Evolutionary conservation across 345 rosid genomes (phyloP), one percentile per base, ranked within the genome.

Genomic region (Dipteronia sinensis): DNA sequence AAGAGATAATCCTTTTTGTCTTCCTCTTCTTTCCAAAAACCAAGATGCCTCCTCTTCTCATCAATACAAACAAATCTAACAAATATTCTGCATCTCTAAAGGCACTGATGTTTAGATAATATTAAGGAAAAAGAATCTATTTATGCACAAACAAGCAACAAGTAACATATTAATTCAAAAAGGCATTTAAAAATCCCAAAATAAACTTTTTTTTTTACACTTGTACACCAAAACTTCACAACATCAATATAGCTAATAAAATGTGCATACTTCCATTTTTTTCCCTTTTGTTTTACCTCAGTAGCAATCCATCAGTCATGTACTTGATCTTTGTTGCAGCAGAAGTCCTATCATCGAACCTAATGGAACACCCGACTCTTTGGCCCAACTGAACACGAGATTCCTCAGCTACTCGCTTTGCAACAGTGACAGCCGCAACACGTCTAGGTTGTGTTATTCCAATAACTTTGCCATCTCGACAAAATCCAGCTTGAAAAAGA

Each of bases 361-460:
- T 84, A 75, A 93, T 88, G 65, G 97, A 89, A 79, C 93, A 95
- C 49, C 99, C 98, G 40, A 93, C 99, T 82, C 62, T 86, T 77
- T 92, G 91, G 29, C 99, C 99, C 71, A 95, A 85, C 76, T 86
- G 83, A 78, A 87, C 93, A 64, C 89, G 87, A 69, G 89, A 95
- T 89, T 95, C 98, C 76, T 92, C 97, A 0, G 98, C 95, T 59
- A 95, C 97, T 44, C 98, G 85, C 78, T 89, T 89, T 12, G 99
- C 95, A 40, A 92, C 94, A 3, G 97, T 90, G 76, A 95, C 86
- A 78, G 97, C 99, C 1, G 99, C 99, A 68, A 95, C 94, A 71
- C 97, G 94, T 84, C 98, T 88, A 2, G 99, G 98, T 40, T 95
- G 99, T 2, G 99, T 93, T 69, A 93, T 69, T 80, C 97, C 97